Base-by-base conservation (phyloP, 2,329 filamentous ascomycete species). In the Ascochyta viciae-villosae region DNA sequence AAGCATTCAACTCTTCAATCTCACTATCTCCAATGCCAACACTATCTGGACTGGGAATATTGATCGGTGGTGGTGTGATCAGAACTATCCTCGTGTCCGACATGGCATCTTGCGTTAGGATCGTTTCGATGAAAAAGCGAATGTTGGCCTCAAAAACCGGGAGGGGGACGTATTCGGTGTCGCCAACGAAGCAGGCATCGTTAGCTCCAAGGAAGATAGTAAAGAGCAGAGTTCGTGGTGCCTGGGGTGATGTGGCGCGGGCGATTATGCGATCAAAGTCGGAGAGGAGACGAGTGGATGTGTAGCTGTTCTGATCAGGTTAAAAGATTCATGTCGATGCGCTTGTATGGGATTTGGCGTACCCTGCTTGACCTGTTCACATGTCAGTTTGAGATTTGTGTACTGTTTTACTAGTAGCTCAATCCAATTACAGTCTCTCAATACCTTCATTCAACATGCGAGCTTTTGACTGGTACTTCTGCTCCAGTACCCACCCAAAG, bases 171-270 rank as follows among this genome's bases (percentile, higher is more conserved):
- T 69, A 67, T 34, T 68, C 67, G 10, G 35, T 35, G 3, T 54
- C 47, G 10, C 52, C 47, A n/a, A 65, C 39, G 26, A 76, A 53
- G 54, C 71, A 76, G 23, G 75, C 75, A 50, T 78, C 76, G 45
- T 78, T 77, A 24, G 74, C 75, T 34, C 76, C 76, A 8, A 78
- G 51, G 51, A 76, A 76, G 53, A 78, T 77, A 16, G 74, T 77
- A 58, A 78, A 65, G 50, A 78, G 67, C 23, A 77, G 66, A 6
- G 72, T 75, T n/a, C 56, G 59, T 3, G 66, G 43, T 0, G 66
- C 62, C 16, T 10, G n/a, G 1, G 64, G 61, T 1, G 53, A 23
- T 16, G 65, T 71, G 9, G 65, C 57, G 23, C 51, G 57, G 9
- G 39, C 12, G 15, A 73, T 66, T 19, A 75, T 65, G 9, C 60